phyloP scores from a whole-genome alignment of 2,329 filamentous ascomycete species.

The Botrytis byssoidea region DNA sequence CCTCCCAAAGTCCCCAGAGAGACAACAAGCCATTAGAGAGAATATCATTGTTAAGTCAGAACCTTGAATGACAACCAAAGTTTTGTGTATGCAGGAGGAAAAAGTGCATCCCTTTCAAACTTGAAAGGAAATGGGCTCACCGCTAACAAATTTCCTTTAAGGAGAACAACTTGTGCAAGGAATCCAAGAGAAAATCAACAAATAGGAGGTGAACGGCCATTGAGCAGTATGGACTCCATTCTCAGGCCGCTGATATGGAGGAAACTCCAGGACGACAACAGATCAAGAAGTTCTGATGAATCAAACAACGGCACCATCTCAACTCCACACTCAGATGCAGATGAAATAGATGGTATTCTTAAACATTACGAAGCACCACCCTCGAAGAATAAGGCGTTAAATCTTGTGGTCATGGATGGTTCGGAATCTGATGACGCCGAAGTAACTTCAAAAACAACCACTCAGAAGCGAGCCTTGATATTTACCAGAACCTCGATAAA shows the following conservation, averaged over 20 bases:
- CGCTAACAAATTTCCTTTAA: background rate
- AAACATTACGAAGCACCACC: background rate
- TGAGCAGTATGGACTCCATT: background rate
- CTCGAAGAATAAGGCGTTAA: background rate
- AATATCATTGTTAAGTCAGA: background rate
- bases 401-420: constrained; percentile 10
- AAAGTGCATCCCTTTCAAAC: background rate
- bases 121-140: background rate
- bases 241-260: background rate
- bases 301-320: background rate
- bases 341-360: background rate
- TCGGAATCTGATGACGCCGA: constrained; percentile 6
- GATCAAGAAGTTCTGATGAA: background rate
- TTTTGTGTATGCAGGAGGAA: background rate
- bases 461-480: constrained; percentile 15
- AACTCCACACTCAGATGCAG: background rate
- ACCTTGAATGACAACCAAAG: background rate
- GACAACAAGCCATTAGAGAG: background rate
- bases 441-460: constrained; percentile 1
- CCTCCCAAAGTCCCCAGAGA: background rate
- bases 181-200: background rate
- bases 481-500: background rate
- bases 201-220: background rate
- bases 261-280: background rate
- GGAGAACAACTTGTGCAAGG: background rate